Evolutionary conservation across 495 filamentous ascomycete species (phyloP).

Genomic region (Bacidia gigantensis): DNA sequence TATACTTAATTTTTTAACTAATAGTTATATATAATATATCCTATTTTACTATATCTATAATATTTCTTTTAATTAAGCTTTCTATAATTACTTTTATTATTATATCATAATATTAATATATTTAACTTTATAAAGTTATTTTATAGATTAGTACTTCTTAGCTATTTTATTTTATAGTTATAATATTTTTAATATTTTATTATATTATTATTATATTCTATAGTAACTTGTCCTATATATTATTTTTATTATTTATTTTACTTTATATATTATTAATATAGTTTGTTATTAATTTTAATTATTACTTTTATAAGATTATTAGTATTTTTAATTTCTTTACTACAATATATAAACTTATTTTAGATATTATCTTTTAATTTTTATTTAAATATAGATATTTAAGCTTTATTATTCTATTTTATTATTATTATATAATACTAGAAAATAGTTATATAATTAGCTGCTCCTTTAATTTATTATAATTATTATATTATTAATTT

Average conservation of each 20-base stretch:
- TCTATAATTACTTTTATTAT: not conserved
- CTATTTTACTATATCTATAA: not conserved
- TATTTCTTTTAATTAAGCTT: not conserved
- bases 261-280: slow-evolving; percentile 1
- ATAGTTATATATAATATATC: not conserved
- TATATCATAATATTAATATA: not conserved
- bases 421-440: not conserved
- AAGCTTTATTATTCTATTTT: not conserved
- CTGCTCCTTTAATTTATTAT: not conserved
- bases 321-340: not conserved
- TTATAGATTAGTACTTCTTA: not conserved
- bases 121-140: not conserved
- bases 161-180: not conserved
- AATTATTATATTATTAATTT: not conserved
- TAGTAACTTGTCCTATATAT: not conserved
- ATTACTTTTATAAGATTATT: not conserved
- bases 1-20: not conserved
- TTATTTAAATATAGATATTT: not conserved
- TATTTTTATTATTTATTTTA: not conserved
- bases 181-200: not conserved
- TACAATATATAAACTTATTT: not conserved
- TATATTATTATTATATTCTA: too few species aligned
- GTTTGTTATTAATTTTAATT: slow-evolving; percentile 1
- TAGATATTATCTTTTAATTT: slow-evolving; percentile 2
- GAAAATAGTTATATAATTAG: not conserved